A percentile compares a stretch with the other conserved stretches of the same genome.
Conservation (phyloP, 495 filamentous ascomycete genomes). For the Neurospora sublineolata region DNA sequence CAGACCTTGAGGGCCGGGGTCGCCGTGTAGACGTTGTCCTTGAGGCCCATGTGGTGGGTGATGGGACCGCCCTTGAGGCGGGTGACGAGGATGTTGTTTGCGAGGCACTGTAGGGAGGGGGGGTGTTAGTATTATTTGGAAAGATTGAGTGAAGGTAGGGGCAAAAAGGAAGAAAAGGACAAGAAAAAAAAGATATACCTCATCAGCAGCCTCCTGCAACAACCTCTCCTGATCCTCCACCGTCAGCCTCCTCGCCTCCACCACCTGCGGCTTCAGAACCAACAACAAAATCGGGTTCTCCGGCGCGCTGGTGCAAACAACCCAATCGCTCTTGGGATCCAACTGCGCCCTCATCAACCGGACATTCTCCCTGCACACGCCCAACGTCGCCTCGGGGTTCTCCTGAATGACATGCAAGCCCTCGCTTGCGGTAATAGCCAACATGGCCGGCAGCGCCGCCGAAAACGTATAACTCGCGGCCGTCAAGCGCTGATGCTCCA, state of each 20-base stretch:
- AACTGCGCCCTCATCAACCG: slow-evolving; percentile 73
- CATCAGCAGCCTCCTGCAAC: slow-evolving; percentile 83
- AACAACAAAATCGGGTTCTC: slow-evolving; percentile 85
- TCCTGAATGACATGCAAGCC: slow-evolving; percentile 73
- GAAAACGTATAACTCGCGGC: slow-evolving; percentile 88
- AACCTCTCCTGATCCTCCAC: slow-evolving; percentile 71
- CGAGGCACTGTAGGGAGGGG: slow-evolving; percentile 41
- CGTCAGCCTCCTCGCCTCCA: slow-evolving; percentile 54
- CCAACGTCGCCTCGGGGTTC: slow-evolving; percentile 60
- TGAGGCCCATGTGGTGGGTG: slow-evolving; percentile 38
- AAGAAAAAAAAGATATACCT: slow-evolving; percentile 45
- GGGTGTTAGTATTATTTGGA: not conserved
- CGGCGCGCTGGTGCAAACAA: slow-evolving; percentile 62
- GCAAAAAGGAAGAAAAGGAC: not conserved
- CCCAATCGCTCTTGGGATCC: slow-evolving; percentile 89
- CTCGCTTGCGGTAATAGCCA: slow-evolving; percentile 89
- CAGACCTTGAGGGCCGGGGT: slow-evolving; percentile 81
- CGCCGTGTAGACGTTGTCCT: slow-evolving; percentile 54
- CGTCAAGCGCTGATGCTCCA: slow-evolving; percentile 89
- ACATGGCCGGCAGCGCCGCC: slow-evolving; percentile 83
- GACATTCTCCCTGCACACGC: slow-evolving; percentile 66
- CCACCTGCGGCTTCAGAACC: slow-evolving; percentile 72
- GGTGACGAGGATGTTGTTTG: slow-evolving; percentile 80
- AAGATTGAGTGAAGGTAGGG: not conserved
- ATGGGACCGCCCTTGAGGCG: slow-evolving; percentile 67